Evolutionary conservation across 768 basidiomycete genomes (phyloP).

Genomic region (Boletus rubescentipes): DNA sequence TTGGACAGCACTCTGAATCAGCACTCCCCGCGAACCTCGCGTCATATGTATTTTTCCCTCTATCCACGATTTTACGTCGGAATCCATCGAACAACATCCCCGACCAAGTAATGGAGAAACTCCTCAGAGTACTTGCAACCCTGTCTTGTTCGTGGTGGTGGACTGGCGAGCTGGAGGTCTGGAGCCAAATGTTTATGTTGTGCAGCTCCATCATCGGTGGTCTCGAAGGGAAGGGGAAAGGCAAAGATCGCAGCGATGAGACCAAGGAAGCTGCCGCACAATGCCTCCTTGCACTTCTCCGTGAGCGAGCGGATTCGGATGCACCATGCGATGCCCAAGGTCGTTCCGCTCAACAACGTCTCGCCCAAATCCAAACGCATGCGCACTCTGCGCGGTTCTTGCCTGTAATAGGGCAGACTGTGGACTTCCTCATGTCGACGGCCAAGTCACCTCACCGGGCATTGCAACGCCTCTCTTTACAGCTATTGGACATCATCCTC

Average conservation of each 20-base stretch:
- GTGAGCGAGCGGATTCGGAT: conserved; percentile 45
- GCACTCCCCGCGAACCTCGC: conserved; percentile 59
- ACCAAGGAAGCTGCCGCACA: conserved; percentile 71
- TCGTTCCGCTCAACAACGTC: conserved; percentile 20
- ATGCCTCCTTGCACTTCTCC: conserved; percentile 66
- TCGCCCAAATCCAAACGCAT: conserved; percentile 41
- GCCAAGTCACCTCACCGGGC: conserved; percentile 54
- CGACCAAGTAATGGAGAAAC: conserved; percentile 74
- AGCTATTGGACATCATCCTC: conserved; percentile 55
- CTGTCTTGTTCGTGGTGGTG: conserved; percentile 85
- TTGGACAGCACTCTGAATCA: conserved; percentile 44
- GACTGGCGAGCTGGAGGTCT: conserved; percentile 65
- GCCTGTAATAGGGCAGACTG: conserved; percentile 80
- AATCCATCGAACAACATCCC: conserved; percentile 69
- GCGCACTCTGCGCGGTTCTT: conserved; percentile 52
- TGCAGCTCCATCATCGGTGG: conserved; percentile 64
- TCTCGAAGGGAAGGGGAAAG: conserved; percentile 66
- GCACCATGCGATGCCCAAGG: conserved; percentile 32
- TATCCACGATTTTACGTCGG: conserved; percentile 80
- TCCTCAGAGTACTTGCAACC: conserved; percentile 56
- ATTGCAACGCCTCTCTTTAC: conserved; percentile 66
- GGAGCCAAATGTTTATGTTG: conserved; percentile 86
- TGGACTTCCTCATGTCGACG: conserved; percentile 67
- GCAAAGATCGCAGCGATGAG: conserved; percentile 73
- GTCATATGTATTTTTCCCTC: conserved; percentile 84